Evolutionary conservation across 108 stramenopile species (phyloP).

Genomic region (Asterionellopsis glacialis): DNA sequence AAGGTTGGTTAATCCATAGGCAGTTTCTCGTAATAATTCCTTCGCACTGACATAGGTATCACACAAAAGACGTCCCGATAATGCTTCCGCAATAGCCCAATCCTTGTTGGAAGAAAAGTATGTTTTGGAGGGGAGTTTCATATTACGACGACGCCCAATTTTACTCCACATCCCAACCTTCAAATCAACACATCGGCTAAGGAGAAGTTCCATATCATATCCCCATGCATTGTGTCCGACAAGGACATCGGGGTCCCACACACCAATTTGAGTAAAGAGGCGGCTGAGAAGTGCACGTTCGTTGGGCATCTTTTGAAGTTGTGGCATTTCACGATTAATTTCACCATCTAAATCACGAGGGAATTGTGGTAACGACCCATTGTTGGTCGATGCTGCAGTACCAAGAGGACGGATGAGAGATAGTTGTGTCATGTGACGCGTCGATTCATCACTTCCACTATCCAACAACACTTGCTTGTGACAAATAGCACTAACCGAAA

Average conservation of each 20-base stretch:
- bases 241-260: constrained; percentile 96
- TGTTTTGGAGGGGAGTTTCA: constrained; percentile 53
- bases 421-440: constrained; percentile 60
- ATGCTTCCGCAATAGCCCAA: constrained; percentile 70
- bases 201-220: constrained; percentile 95
- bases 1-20: constrained; percentile 88
- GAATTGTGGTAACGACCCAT: constrained; percentile 44
- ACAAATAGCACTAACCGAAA: constrained; percentile 87
- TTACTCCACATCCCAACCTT: constrained; percentile 93
- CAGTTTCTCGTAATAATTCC: constrained; percentile 93
- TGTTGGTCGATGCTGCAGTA: constrained; percentile 20
- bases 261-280: constrained; percentile 74
- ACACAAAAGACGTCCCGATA: constrained; percentile 89
- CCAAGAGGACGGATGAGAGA: constrained; percentile 81
- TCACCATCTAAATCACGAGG: constrained; percentile 80
- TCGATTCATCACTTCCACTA: constrained; percentile 54
- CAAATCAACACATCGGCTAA: constrained; percentile 82
- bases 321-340: constrained; percentile 56
- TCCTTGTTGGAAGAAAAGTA: constrained; percentile 71
- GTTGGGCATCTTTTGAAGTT: constrained; percentile 75
- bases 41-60: constrained; percentile 95
- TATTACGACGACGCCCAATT: constrained; percentile 87
- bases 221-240: constrained; percentile 97
- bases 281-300: constrained; percentile 89
- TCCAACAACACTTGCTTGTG: constrained; percentile 85